Percentiles rank a stretch among this genome's conserved stretches.
These are phyloP conservation scores for Lenwebbia sp. DNA, from an alignment of 345 rosid genomes.

Conservation along the genomic window DNA sequence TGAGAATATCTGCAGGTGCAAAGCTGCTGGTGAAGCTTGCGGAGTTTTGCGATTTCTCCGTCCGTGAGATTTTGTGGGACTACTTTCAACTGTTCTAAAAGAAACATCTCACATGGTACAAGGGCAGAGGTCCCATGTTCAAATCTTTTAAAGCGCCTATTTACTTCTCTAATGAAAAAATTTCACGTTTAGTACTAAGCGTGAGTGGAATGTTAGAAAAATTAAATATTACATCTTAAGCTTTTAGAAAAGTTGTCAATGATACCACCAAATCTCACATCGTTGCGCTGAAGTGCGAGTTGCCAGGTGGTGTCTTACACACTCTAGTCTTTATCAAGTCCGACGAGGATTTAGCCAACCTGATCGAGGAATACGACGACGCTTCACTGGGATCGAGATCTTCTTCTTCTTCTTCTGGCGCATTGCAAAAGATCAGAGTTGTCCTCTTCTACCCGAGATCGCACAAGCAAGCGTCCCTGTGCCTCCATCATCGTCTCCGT, in stretches of 20 bases:
- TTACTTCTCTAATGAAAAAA: no score
- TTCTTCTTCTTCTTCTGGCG: not conserved
- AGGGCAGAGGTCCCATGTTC: no score
- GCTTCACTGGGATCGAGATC: not conserved
- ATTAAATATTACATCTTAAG: no score
- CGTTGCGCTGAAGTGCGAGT: constrained; percentile 42
- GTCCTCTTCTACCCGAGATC: not conserved
- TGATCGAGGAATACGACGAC: constrained; percentile 39
- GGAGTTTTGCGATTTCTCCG: constrained; percentile 46
- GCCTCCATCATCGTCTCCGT: not conserved
- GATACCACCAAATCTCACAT: no score
- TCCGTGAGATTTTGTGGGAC: not conserved
- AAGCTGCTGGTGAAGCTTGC: constrained; percentile 42
- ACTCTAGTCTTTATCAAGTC: constrained; percentile 63
- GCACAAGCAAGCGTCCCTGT: not conserved
- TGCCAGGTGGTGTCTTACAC: constrained; percentile 72
- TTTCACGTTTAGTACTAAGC: no score
- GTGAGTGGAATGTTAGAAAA: no score
- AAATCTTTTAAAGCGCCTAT: no score
- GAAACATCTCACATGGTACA: no score
- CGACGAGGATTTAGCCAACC: constrained; percentile 51
- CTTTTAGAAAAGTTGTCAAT: no score
- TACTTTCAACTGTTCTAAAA: no score
- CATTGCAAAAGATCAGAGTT: not conserved
- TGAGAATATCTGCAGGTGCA: not conserved